Evolutionary conservation across 2,329 filamentous ascomycete species (phyloP).

Genomic region (Xylariaceae sp.): DNA sequence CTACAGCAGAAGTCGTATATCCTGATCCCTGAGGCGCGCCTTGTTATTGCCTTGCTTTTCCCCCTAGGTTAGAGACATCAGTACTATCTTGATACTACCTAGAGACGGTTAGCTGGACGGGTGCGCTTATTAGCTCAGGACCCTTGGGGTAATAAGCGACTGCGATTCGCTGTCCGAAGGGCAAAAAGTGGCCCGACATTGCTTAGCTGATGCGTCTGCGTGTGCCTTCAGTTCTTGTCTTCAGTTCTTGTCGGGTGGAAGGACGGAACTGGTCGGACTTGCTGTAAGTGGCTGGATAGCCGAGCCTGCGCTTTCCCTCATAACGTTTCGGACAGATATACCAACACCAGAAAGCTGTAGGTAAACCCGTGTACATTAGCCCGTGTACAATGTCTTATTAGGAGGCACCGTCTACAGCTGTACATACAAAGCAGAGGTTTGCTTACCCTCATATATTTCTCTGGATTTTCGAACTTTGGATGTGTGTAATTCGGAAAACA

Average conservation of each 20-base stretch:
- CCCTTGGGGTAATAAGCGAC: neutral
- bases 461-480: too few relatives aligned
- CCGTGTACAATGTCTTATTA: too few relatives aligned
- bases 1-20: too few relatives aligned
- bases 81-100: too few relatives aligned
- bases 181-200: constrained; percentile 1
- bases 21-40: too few relatives aligned
- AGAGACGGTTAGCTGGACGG: neutral
- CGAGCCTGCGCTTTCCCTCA: constrained; percentile 3
- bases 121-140: constrained; percentile 10
- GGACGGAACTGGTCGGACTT: constrained; percentile 3
- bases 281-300: constrained; percentile 10
- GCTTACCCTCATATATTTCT: too few relatives aligned
- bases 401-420: too few relatives aligned
- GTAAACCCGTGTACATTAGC: too few relatives aligned
- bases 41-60: neutral
- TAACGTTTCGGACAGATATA: neutral
- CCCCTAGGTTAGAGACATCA: too few relatives aligned
- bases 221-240: neutral
- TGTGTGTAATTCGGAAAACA: too few relatives aligned
- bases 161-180: constrained; percentile 8
- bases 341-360: too few relatives aligned
- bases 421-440: too few relatives aligned
- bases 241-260: neutral
- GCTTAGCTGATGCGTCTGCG: neutral